Evolutionary conservation across 2,329 filamentous ascomycete species (phyloP).

Genomic region (Fusarium brachygibbosum): DNA sequence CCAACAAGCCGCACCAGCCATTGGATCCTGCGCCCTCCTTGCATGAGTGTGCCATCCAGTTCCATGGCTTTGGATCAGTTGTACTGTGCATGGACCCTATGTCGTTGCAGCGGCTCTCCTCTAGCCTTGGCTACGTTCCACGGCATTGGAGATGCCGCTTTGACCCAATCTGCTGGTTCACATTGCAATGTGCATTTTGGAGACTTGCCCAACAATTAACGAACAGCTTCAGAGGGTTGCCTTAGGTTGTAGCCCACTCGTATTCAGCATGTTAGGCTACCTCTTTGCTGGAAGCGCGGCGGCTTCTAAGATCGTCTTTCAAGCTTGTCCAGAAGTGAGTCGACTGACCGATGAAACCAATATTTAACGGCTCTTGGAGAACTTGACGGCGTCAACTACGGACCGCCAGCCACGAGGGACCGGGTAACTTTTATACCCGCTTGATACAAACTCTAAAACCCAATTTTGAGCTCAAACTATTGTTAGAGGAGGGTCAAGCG

Average conservation of each 20-base stretch:
- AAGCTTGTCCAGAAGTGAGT: neutral
- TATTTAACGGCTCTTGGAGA: neutral
- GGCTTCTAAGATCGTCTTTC: neutral
- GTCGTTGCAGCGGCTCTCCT: conserved; percentile 13
- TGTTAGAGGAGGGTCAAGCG: neutral
- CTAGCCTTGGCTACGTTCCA: conserved; percentile 34
- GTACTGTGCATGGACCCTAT: conserved; percentile 17
- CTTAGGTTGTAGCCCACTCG: neutral
- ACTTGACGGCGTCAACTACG: neutral
- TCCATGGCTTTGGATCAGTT: conserved; percentile 32
- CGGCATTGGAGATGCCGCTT: conserved; percentile 16
- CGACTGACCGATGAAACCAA: neutral
- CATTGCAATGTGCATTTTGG: conserved; percentile 1
- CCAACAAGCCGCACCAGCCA: conserved; percentile 1
- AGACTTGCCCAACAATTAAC: neutral
- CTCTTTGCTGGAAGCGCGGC: neutral
- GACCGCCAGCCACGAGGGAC: neutral
- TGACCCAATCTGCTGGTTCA: neutral
- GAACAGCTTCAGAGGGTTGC: neutral
- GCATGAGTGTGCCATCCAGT: conserved; percentile 17
- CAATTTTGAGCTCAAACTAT: conserved; percentile 2
- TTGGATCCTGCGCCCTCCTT: conserved; percentile 5
- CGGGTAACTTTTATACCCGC: neutral
- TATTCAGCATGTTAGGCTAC: too few species aligned
- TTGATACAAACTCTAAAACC: neutral